These are phyloP conservation scores for Kodamaea sp. DNA, from an alignment of 1,139 yeast genomes.

Conservation along the genomic window DNA sequence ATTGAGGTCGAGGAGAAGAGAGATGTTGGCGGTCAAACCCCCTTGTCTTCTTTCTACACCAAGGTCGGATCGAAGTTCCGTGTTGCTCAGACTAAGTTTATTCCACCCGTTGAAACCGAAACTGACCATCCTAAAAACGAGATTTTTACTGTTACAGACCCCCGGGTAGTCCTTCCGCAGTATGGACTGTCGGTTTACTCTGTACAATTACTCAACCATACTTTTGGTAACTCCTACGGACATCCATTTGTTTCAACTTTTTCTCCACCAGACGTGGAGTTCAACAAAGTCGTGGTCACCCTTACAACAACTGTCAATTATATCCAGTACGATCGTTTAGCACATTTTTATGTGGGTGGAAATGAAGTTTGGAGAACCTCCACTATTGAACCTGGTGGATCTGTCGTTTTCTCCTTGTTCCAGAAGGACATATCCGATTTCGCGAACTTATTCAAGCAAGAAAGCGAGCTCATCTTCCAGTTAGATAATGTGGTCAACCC, in stretches of 20 bases:
- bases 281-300: conserved; percentile 61
- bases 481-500: conserved; percentile 66
- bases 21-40: not conserved
- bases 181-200: conserved; percentile 46
- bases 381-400: conserved; percentile 74
- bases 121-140: conserved; percentile 25
- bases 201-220: conserved; percentile 39
- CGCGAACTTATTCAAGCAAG: conserved; percentile 47
- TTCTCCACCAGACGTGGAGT: conserved; percentile 40
- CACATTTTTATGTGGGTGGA: conserved; percentile 65
- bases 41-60: not conserved
- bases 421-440: conserved; percentile 69
- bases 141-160: conserved; percentile 26
- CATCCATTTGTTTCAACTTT: conserved; percentile 46
- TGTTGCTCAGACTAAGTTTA: not conserved
- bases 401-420: conserved; percentile 42
- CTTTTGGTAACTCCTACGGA: conserved; percentile 64
- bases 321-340: conserved; percentile 75
- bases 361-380: conserved; percentile 82
- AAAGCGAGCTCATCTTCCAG: conserved; percentile 42
- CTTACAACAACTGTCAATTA: conserved; percentile 63
- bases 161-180: conserved; percentile 30
- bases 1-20: too few relatives aligned
- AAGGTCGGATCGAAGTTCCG: not conserved
- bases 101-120: not conserved